phyloP scores from a whole-genome alignment of 2,329 filamentous ascomycete genomes.

The Trichoderma endophyticum region DNA sequence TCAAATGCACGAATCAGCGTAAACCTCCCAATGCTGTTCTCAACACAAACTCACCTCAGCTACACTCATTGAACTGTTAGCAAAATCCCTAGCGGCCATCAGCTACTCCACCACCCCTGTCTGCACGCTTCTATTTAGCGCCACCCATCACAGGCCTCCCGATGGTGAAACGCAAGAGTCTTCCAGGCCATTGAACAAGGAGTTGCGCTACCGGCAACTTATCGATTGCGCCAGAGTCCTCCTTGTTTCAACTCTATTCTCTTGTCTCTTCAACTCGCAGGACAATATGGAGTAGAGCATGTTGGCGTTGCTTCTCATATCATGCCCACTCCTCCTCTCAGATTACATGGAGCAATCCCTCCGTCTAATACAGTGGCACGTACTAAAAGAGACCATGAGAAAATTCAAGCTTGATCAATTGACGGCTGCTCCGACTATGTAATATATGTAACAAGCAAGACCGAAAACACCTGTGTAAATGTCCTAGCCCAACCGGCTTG shows the following conservation, averaged over 20 bases:
- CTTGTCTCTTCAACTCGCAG: background rate
- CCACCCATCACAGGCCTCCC: background rate
- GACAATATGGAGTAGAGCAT: background rate
- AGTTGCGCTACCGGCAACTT: slow-evolving; percentile 7
- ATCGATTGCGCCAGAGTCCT: slow-evolving; percentile 6
- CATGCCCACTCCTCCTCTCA: background rate
- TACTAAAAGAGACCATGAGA: background rate
- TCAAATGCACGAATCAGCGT: background rate
- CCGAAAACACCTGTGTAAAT: background rate
- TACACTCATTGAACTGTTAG: background rate
- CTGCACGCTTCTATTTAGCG: background rate
- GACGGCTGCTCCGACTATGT: background rate
- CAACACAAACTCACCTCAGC: background rate
- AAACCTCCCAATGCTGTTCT: background rate
- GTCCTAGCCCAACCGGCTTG: background rate
- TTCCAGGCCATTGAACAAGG: background rate
- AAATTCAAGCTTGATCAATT: background rate
- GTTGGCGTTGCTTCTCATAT: background rate
- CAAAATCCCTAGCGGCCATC: background rate
- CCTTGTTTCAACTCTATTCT: background rate
- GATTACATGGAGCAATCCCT: background rate
- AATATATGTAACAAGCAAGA: background rate
- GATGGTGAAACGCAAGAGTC: slow-evolving; percentile 6
- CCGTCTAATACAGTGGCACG: background rate
- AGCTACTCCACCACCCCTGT: background rate